Conservation (phyloP, 768 basidiomycete genomes). For the Cystofilobasidium capitatum region DNA sequence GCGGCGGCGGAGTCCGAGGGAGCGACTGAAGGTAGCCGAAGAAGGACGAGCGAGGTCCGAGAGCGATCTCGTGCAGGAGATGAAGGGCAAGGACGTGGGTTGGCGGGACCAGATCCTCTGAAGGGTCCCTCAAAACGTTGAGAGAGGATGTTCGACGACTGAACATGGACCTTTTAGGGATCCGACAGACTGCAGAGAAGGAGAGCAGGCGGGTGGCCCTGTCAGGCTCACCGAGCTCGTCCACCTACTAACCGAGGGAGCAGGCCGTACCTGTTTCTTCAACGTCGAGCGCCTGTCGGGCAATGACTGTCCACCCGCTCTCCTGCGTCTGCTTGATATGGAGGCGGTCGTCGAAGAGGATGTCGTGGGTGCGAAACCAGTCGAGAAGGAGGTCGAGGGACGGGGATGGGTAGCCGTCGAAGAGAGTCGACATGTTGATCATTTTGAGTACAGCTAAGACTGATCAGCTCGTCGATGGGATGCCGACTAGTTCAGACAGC, state of each 20-base stretch:
- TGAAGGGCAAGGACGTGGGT: slow-evolving; percentile 20
- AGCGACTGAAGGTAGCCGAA: slow-evolving; percentile 39
- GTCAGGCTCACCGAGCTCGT: not conserved
- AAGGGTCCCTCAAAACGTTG: not conserved
- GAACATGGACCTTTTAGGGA: slow-evolving; percentile 16
- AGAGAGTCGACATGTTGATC: slow-evolving; percentile 7
- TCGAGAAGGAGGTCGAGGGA: slow-evolving; percentile 20
- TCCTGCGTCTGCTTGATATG: not conserved
- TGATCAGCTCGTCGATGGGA: too few species aligned
- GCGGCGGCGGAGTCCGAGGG: slow-evolving; percentile 33
- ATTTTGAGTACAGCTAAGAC: too few species aligned
- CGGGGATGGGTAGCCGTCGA: slow-evolving; percentile 6
- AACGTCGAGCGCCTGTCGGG: not conserved
- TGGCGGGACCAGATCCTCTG: slow-evolving; percentile 1
- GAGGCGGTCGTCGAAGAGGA: slow-evolving; percentile 23
- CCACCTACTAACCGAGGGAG: too few species aligned
- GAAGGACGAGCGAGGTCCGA: slow-evolving; percentile 28
- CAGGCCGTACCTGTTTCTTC: slow-evolving; percentile 19
- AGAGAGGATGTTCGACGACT: slow-evolving; percentile 16
- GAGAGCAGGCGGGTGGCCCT: not conserved
- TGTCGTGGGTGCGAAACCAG: slow-evolving; percentile 4
- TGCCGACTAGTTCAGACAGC: too few species aligned
- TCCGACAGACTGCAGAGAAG: slow-evolving; percentile 11
- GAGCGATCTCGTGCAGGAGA: slow-evolving; percentile 17
- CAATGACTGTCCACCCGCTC: slow-evolving; percentile 22